Conservation (phyloP, 208 protist genomes). For the Leishmania lainsoni region DNA sequence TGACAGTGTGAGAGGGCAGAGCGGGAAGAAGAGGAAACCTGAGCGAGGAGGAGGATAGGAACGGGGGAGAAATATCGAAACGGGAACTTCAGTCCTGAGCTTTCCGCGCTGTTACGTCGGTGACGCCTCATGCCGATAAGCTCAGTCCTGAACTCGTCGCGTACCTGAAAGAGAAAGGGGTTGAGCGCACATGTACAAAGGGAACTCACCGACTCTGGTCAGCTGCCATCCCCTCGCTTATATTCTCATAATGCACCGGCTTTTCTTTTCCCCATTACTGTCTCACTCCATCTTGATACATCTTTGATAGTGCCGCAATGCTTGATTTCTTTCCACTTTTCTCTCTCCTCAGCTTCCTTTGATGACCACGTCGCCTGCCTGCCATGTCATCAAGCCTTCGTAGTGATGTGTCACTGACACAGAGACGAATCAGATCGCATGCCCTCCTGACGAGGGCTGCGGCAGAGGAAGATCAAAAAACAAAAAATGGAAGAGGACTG, state of each 20-base stretch:
- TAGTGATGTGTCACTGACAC: not conserved
- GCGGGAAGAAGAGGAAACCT: not conserved
- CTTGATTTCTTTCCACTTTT: not conserved
- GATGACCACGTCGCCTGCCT: not conserved
- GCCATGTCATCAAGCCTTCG: not conserved
- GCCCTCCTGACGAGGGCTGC: not conserved
- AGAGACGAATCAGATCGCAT: not conserved
- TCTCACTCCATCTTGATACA: not conserved
- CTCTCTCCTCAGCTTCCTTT: not conserved
- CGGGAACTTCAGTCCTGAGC: not conserved
- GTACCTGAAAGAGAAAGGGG: not conserved
- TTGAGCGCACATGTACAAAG: not conserved
- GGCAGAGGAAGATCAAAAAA: not conserved
- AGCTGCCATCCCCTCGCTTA: not conserved
- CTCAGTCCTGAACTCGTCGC: not conserved
- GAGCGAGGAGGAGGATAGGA: not conserved
- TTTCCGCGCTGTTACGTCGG: not conserved
- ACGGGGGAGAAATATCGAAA: not conserved
- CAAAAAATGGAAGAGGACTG: not conserved
- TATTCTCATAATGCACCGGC: not conserved
- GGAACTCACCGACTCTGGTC: not conserved
- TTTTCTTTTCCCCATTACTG: not conserved
- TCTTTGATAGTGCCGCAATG: not conserved
- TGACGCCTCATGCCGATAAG: not conserved
- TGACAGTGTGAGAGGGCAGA: not conserved